A percentile compares a stretch with the other conserved stretches of the same genome.
These are phyloP conservation scores for Debaryomyces prosopidis DNA, from an alignment of 805 yeast species.

Conservation along the genomic window DNA sequence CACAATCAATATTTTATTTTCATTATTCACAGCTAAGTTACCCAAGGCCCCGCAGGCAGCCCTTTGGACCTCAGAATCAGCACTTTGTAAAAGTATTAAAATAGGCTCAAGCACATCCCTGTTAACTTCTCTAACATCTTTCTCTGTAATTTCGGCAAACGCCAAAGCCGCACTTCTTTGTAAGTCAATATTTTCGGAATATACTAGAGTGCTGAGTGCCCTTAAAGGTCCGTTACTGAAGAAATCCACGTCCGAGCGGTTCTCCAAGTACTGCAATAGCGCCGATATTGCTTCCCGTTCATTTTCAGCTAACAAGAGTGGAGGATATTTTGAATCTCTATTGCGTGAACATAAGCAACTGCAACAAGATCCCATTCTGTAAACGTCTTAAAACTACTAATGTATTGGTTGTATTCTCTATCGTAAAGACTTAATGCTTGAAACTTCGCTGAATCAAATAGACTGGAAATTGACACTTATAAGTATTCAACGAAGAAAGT, in stretches of 20 bases:
- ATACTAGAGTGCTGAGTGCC: slow-evolving; percentile 89
- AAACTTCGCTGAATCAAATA: neutral
- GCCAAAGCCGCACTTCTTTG: slow-evolving; percentile 98
- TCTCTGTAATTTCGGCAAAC: slow-evolving; percentile 97
- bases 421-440: neutral
- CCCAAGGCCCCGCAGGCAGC: slow-evolving; percentile 99
- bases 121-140: slow-evolving; percentile 87
- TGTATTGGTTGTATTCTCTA: neutral
- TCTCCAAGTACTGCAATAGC: slow-evolving; percentile 83
- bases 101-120: slow-evolving; percentile 94
- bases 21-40: slow-evolving; percentile 96
- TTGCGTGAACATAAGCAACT: slow-evolving; percentile 43
- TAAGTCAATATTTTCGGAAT: slow-evolving; percentile 90
- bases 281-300: slow-evolving; percentile 96
- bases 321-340: slow-evolving; percentile 66
- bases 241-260: slow-evolving; percentile 83
- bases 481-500: too few species aligned
- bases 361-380: slow-evolving; percentile 43
- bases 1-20: slow-evolving; percentile 87
- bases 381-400: neutral
- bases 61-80: slow-evolving; percentile 93
- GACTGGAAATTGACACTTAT: too few species aligned
- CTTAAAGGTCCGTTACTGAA: slow-evolving; percentile 82
- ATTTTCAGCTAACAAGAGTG: slow-evolving; percentile 81
- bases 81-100: slow-evolving; percentile 76